Conservation (phyloP, 176 grass and related monocot species). For the Tillandsia fasciculata region DNA sequence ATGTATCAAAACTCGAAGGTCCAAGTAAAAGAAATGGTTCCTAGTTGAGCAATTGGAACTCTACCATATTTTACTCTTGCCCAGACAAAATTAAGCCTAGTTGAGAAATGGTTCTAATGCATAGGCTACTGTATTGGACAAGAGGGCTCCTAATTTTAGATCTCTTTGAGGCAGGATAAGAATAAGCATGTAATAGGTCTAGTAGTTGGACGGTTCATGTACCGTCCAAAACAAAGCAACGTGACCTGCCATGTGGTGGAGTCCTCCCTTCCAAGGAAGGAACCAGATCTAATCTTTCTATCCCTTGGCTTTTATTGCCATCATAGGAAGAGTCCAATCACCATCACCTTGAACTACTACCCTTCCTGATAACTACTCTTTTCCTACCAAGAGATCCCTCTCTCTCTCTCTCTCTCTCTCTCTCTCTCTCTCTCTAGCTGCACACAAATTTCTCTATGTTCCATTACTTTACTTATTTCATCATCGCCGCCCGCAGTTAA, state of each 20-base stretch:
- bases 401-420: conserved; percentile 7
- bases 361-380: conserved; percentile 29
- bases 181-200: too few relatives aligned
- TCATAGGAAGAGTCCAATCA: conserved; percentile 10
- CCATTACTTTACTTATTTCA: neutral
- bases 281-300: conserved; percentile 2
- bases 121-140: too few relatives aligned
- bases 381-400: conserved; percentile 14
- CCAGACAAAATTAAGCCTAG: too few relatives aligned
- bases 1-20: too few relatives aligned
- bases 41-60: too few relatives aligned
- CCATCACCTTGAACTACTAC: conserved; percentile 6
- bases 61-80: too few relatives aligned
- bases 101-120: too few relatives aligned
- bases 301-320: neutral
- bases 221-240: too few relatives aligned
- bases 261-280: conserved; percentile 10
- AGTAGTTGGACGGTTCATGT: neutral
- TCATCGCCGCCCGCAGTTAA: neutral
- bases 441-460: too few relatives aligned
- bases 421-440: conserved; percentile 16
- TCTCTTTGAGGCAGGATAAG: too few relatives aligned
- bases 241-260: neutral
- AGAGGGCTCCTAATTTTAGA: too few relatives aligned
- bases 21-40: too few relatives aligned